Conservation (phyloP, 2,329 filamentous ascomycete species). For the Davidsoniella australis region DNA sequence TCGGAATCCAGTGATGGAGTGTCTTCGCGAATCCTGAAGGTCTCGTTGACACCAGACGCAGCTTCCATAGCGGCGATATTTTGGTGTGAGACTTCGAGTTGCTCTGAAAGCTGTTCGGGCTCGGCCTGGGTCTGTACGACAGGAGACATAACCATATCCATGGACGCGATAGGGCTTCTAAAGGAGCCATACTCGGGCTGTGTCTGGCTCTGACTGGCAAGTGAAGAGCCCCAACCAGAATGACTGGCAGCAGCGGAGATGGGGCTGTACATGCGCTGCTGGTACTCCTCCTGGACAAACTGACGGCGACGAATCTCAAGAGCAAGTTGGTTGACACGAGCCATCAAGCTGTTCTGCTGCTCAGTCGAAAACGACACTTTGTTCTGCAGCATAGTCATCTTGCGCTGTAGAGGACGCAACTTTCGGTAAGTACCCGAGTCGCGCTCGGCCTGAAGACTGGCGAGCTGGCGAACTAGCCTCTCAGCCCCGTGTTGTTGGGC, state of each 20-base stretch:
- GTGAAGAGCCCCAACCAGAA: no score
- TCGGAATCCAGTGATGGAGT: slow-evolving; percentile 9
- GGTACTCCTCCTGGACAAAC: slow-evolving; percentile 9
- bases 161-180: no score
- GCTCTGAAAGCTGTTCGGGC: not conserved
- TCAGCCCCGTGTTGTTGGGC: slow-evolving; percentile 7
- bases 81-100: not conserved
- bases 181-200: no score
- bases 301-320: slow-evolving; percentile 12
- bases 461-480: slow-evolving; percentile 6
- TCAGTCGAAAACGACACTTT: slow-evolving; percentile 5
- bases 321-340: slow-evolving; percentile 10
- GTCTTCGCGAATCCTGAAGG: not conserved
- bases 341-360: slow-evolving; percentile 9
- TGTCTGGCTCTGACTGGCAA: no score
- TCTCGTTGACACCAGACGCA: not conserved
- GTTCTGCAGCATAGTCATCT: slow-evolving; percentile 8
- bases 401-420: slow-evolving; percentile 5
- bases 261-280: slow-evolving; percentile 6
- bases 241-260: not conserved
- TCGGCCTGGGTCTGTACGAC: no score
- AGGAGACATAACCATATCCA: no score
- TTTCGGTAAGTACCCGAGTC: slow-evolving; percentile 7
- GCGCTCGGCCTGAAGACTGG: slow-evolving; percentile 6
- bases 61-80: not conserved